These are phyloP conservation scores for Schoenoplectus triqueter DNA, from an alignment of 202 grass and related monocot genomes.

Conservation along the genomic window DNA sequence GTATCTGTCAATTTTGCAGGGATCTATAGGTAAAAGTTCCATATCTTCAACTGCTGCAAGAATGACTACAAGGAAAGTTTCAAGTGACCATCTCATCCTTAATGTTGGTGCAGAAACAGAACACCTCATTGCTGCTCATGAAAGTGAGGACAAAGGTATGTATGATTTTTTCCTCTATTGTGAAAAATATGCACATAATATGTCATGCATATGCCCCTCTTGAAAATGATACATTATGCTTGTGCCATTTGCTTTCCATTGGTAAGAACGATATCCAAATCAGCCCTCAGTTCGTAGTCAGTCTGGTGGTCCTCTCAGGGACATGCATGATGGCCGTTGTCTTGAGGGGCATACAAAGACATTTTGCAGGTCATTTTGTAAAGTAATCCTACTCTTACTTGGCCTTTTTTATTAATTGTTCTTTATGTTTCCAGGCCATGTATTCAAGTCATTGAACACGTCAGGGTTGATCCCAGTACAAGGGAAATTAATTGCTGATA, in stretches of 20 bases:
- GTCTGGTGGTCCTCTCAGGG: neutral
- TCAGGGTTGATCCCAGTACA: slow-evolving; percentile 87
- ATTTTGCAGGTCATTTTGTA: slow-evolving; percentile 1
- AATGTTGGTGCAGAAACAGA: slow-evolving; percentile 80
- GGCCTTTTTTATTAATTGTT: slow-evolving; percentile 27
- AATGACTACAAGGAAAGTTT: slow-evolving; percentile 73
- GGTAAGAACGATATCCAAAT: neutral
- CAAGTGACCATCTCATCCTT: slow-evolving; percentile 90
- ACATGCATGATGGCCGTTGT: neutral
- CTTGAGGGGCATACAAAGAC: neutral
- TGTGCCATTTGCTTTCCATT: neutral
- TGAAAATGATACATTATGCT: neutral
- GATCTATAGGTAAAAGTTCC: slow-evolving; percentile 59
- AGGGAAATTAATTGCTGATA: slow-evolving; percentile 93
- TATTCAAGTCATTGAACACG: slow-evolving; percentile 88
- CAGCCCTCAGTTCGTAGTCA: neutral
- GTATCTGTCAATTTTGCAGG: slow-evolving; percentile 54
- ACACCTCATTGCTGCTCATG: slow-evolving; percentile 62
- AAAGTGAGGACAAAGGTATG: slow-evolving; percentile 90
- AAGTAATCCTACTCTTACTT: neutral
- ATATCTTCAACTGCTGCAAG: slow-evolving; percentile 76
- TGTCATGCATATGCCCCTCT: neutral
- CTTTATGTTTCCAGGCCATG: slow-evolving; percentile 65
- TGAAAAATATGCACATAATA: neutral
- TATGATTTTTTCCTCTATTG: slow-evolving; percentile 41